These are phyloP conservation scores for Backusella tarrabulga DNA, from an alignment of 192 early-diverging fungal genomes.

Conservation along the genomic window DNA sequence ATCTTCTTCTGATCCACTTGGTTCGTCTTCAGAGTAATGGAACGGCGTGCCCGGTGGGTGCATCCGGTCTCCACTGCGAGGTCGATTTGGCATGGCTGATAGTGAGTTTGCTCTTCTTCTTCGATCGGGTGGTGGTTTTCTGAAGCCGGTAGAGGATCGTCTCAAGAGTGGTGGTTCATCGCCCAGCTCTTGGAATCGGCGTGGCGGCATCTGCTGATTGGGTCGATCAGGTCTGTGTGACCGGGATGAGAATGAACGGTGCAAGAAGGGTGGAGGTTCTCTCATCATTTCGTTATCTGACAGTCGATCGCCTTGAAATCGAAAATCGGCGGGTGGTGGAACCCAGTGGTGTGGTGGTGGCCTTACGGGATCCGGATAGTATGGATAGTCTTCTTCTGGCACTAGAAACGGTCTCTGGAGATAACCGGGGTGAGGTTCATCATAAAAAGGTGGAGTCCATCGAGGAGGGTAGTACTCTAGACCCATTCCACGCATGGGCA, in stretches of 20 bases:
- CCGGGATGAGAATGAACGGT: background rate
- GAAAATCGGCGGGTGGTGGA: background rate
- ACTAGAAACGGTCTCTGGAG: background rate
- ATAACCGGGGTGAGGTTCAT: background rate
- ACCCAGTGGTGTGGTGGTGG: background rate
- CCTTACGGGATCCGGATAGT: background rate
- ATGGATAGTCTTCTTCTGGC: background rate
- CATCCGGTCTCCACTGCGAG: background rate
- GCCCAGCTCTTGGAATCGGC: background rate
- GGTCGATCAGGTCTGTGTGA: background rate
- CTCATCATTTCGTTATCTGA: background rate
- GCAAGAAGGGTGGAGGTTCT: background rate
- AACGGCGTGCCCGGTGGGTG: background rate
- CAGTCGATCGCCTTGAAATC: background rate
- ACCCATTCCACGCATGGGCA: background rate
- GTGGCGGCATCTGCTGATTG: background rate
- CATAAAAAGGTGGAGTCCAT: background rate
- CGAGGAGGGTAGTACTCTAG: background rate
- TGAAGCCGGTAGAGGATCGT: background rate
- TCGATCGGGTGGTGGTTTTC: background rate
- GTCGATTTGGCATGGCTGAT: background rate
- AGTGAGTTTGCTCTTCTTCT: background rate
- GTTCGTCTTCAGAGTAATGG: background rate
- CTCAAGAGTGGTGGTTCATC: background rate
- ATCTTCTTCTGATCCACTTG: background rate